These are phyloP conservation scores for Hyaloscypha hepaticicola DNA, from an alignment of 495 filamentous ascomycete species.

Conservation along the genomic window DNA sequence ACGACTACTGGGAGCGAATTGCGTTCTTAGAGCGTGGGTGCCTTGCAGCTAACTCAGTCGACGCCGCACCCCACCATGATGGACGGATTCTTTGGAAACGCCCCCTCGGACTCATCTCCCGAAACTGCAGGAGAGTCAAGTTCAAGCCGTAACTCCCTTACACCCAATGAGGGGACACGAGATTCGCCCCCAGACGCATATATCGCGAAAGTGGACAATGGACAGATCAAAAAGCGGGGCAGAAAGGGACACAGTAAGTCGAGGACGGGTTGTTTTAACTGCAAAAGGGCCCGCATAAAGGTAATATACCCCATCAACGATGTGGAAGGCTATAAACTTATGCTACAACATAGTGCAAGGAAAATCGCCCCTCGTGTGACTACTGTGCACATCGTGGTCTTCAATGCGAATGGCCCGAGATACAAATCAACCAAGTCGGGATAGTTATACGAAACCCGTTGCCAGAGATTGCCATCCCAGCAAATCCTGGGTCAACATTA, in stretches of 20 bases:
- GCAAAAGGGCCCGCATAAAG: slow-evolving; percentile 64
- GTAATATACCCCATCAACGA: slow-evolving; percentile 26
- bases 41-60: neutral
- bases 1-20: neutral
- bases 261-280: slow-evolving; percentile 62
- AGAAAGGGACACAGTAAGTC: slow-evolving; percentile 57
- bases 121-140: neutral
- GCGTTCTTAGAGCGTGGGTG: neutral
- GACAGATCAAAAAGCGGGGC: slow-evolving; percentile 8
- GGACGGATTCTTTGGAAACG: neutral
- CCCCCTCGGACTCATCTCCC: neutral
- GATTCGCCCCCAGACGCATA: neutral
- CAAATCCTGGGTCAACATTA: slow-evolving; percentile 19
- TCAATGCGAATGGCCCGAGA: slow-evolving; percentile 56
- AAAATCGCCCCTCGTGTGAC: slow-evolving; percentile 54
- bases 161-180: neutral
- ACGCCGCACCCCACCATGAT: neutral
- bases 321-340: neutral
- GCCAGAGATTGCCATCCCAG: slow-evolving; percentile 6
- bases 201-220: neutral
- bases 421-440: slow-evolving; percentile 34
- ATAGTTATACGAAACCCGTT: slow-evolving; percentile 10
- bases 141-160: neutral
- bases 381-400: slow-evolving; percentile 58
- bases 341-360: slow-evolving; percentile 48